Conservation (phyloP, 2,329 filamentous ascomycete genomes). For the Samsoniella hepiali region DNA sequence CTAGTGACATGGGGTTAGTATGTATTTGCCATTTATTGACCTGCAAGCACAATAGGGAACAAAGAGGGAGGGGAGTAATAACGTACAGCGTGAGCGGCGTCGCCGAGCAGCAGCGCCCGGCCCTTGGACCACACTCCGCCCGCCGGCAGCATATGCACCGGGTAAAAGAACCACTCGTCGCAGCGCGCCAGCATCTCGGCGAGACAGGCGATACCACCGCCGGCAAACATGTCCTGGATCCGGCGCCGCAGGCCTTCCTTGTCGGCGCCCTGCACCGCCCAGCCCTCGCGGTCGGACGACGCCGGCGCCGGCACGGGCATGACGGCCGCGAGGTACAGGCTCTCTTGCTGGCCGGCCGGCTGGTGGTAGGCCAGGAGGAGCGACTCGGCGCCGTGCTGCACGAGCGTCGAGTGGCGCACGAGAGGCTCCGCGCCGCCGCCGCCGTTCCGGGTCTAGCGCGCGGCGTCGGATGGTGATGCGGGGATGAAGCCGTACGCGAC, state of each 20-base stretch:
- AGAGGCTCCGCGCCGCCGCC: slow-evolving; percentile 26
- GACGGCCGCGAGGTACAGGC: slow-evolving; percentile 24
- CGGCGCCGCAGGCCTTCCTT: slow-evolving; percentile 22
- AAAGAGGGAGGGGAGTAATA: background rate
- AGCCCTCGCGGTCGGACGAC: slow-evolving; percentile 22
- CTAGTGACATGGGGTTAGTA: slow-evolving; percentile 18
- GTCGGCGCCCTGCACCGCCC: slow-evolving; percentile 25
- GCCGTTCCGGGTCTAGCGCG: slow-evolving; percentile 17
- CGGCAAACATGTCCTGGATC: slow-evolving; percentile 21
- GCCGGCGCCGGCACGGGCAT: slow-evolving; percentile 23
- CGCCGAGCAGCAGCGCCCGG: slow-evolving; percentile 47
- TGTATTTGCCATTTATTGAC: too few species aligned
- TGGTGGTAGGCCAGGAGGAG: slow-evolving; percentile 25
- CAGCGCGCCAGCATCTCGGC: slow-evolving; percentile 23
- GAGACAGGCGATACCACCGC: slow-evolving; percentile 22
- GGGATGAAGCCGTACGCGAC: slow-evolving; percentile 25
- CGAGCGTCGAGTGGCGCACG: slow-evolving; percentile 24
- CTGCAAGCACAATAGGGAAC: too few species aligned
- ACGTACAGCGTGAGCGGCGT: slow-evolving; percentile 51
- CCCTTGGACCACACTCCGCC: slow-evolving; percentile 37
- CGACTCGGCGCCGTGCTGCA: slow-evolving; percentile 23
- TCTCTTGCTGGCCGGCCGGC: slow-evolving; percentile 14
- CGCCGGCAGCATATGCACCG: slow-evolving; percentile 33
- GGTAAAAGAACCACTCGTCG: slow-evolving; percentile 33
- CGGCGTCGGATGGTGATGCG: slow-evolving; percentile 8